Conservation (phyloP, 371 early-diverging fungal species). For the Quaeritorhiza haematococci region DNA sequence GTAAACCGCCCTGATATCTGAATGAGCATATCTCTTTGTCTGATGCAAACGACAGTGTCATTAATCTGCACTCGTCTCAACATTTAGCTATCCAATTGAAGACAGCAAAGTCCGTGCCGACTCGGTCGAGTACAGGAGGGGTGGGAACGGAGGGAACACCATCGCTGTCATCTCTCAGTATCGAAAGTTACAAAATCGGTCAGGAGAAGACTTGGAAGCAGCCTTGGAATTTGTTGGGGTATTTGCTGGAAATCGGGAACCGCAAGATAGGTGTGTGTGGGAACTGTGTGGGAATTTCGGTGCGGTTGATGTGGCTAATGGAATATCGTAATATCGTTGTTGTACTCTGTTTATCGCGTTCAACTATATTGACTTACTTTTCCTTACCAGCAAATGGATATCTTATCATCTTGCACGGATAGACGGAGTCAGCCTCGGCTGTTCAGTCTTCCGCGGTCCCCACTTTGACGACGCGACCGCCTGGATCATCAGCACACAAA, state of each 20-base stretch:
- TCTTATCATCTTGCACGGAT: constrained; percentile 8
- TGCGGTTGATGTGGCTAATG: constrained; percentile 6
- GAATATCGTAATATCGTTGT: not conserved
- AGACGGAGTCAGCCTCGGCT: constrained; percentile 9
- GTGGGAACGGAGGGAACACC: constrained; percentile 65
- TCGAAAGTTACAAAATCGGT: not conserved
- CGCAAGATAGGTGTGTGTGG: not conserved
- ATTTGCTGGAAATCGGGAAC: constrained; percentile 12
- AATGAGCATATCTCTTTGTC: too few species aligned
- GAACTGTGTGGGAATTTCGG: not conserved
- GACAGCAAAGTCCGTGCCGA: constrained; percentile 55
- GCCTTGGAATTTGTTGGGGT: constrained; percentile 1
- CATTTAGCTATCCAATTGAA: constrained; percentile 46
- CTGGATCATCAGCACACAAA: constrained; percentile 56
- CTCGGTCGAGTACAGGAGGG: constrained; percentile 51
- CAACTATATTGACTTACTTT: not conserved
- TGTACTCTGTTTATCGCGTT: not conserved
- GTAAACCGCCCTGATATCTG: too few species aligned
- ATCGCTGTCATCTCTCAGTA: constrained; percentile 30
- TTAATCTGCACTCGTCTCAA: not conserved
- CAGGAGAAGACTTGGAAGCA: not conserved
- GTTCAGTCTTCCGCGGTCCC: constrained; percentile 25
- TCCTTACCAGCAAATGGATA: not conserved
- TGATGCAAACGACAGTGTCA: too few species aligned
- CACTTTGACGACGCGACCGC: constrained; percentile 45